Conservation (phyloP, 345 rosid genomes). For the Syzygium aromaticum region DNA sequence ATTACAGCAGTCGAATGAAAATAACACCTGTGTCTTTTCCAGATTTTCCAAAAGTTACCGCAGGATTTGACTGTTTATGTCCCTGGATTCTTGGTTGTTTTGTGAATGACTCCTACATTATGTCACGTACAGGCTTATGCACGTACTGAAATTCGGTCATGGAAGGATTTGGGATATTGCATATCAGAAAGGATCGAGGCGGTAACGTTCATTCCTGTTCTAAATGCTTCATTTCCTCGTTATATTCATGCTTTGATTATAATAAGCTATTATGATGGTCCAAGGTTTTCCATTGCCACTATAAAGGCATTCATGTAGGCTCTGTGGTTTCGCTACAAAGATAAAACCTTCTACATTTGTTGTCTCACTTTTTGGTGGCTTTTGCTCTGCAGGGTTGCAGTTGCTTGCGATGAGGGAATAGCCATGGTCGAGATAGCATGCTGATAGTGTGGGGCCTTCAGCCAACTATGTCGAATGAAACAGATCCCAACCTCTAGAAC, state of each 20-base stretch:
- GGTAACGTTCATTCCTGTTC: background rate
- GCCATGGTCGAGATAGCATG: background rate
- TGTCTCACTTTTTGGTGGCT: background rate
- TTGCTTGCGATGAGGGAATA: background rate
- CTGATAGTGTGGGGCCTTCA: background rate
- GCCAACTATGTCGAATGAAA: background rate
- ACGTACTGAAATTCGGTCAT: constrained; percentile 3
- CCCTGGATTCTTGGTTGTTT: background rate
- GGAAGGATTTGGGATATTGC: constrained; percentile 20
- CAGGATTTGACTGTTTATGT: background rate
- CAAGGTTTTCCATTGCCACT: background rate
- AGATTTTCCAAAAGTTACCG: background rate
- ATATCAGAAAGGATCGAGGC: background rate
- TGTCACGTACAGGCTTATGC: constrained; percentile 1
- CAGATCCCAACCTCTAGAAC: background rate
- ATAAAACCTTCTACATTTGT: background rate
- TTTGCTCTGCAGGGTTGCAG: background rate
- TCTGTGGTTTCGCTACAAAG: background rate
- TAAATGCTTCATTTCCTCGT: background rate
- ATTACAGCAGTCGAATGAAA: too few relatives aligned
- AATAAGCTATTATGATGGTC: background rate
- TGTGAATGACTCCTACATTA: background rate
- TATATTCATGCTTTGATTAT: background rate
- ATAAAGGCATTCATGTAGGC: background rate
- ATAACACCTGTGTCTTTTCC: background rate